phyloP scores from a whole-genome alignment of 805 yeast genomes.

The Wickerhamiella occidentalis region DNA sequence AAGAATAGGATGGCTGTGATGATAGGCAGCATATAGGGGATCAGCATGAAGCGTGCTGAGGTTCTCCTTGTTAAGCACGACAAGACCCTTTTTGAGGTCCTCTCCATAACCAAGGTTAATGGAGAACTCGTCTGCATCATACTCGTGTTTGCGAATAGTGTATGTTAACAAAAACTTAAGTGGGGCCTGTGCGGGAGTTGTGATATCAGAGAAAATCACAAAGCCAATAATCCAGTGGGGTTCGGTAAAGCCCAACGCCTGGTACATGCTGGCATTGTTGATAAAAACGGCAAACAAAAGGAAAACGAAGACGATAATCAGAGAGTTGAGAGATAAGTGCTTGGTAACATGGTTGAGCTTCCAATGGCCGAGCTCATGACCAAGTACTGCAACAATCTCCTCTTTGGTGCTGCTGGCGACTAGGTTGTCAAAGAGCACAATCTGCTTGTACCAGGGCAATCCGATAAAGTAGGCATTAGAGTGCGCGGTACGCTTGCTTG shows the following conservation, averaged over 20 bases:
- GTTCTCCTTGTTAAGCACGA: slow-evolving; percentile 67
- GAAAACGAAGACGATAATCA: slow-evolving; percentile 52
- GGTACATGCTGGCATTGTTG: slow-evolving; percentile 63
- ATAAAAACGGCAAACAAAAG: slow-evolving; percentile 68
- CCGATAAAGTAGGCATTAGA: slow-evolving; percentile 96
- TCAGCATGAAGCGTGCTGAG: slow-evolving; percentile 81
- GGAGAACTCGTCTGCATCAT: slow-evolving; percentile 86
- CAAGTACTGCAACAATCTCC: slow-evolving; percentile 87
- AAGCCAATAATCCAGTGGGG: slow-evolving; percentile 76
- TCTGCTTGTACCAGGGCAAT: slow-evolving; percentile 92
- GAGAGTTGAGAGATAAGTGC: slow-evolving; percentile 52
- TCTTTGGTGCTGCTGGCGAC: slow-evolving; percentile 62
- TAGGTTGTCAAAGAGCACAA: slow-evolving; percentile 86
- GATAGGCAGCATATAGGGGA: slow-evolving; percentile 77
- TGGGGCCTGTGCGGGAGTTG: slow-evolving; percentile 63
- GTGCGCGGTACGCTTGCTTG: slow-evolving; percentile 93
- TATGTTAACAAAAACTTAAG: slow-evolving; percentile 55
- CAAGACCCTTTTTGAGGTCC: slow-evolving; percentile 58
- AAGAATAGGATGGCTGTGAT: slow-evolving; percentile 82
- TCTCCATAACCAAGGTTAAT: slow-evolving; percentile 57
- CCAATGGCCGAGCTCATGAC: slow-evolving; percentile 99
- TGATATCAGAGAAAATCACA: slow-evolving; percentile 61
- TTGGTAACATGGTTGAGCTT: slow-evolving; percentile 75
- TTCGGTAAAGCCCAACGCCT: slow-evolving; percentile 63
- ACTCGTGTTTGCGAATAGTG: slow-evolving; percentile 77